A percentile compares a stretch with the other conserved stretches of the same genome.
These are phyloP conservation scores for Rhodotorula sp. DNA, from an alignment of 1,284 basidiomycete species.

Conservation along the genomic window DNA sequence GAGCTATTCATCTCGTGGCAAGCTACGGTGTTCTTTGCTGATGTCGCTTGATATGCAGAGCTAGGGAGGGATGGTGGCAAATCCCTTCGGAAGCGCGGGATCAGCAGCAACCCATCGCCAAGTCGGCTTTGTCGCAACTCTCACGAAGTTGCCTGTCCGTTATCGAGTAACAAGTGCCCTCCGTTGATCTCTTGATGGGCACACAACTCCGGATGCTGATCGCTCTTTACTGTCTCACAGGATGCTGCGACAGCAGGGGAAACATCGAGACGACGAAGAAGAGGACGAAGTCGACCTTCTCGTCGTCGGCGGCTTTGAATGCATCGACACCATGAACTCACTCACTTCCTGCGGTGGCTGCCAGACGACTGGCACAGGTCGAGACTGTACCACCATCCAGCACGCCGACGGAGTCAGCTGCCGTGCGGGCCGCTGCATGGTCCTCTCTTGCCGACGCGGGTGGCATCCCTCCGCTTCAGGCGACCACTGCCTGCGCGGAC, in stretches of 20 bases:
- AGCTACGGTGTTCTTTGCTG: too few species aligned
- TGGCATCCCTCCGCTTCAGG: slow-evolving; percentile 38
- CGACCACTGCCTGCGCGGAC: slow-evolving; percentile 28
- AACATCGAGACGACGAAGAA: background rate
- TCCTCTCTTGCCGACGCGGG: slow-evolving; percentile 48
- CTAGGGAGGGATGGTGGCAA: background rate
- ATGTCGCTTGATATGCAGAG: too few species aligned
- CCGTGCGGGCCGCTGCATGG: slow-evolving; percentile 35
- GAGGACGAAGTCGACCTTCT: slow-evolving; percentile 5
- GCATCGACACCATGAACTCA: slow-evolving; percentile 50
- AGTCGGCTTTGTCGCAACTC: slow-evolving; percentile 27
- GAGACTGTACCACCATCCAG: slow-evolving; percentile 67
- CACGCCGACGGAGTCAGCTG: slow-evolving; percentile 64
- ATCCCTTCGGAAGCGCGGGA: too few species aligned
- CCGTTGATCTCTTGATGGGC: background rate
- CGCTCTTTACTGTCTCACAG: slow-evolving; percentile 12
- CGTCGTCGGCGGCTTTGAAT: slow-evolving; percentile 49
- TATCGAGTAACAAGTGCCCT: slow-evolving; percentile 23
- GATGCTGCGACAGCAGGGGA: background rate
- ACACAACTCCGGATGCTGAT: background rate
- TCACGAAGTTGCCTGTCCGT: slow-evolving; percentile 31
- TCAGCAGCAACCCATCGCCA: background rate
- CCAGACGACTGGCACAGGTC: slow-evolving; percentile 60
- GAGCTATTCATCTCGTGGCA: too few species aligned
- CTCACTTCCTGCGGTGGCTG: slow-evolving; percentile 67